Base-by-base conservation (phyloP, 1,139 yeast genomes). In the Candida mesenterica region DNA sequence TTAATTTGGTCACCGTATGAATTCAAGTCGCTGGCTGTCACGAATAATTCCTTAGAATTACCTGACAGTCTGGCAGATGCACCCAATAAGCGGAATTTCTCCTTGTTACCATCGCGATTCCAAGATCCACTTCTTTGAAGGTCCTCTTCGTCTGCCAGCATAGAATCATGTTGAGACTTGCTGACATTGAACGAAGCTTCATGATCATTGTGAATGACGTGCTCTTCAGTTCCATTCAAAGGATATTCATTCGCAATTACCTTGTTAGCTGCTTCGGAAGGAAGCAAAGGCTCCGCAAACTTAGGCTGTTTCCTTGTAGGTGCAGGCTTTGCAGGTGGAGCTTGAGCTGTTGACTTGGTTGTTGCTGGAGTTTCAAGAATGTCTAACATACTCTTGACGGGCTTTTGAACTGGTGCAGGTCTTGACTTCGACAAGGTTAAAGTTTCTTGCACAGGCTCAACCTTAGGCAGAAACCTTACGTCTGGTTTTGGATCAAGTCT, bases 21-120 rank as follows among this genome's bases (percentile, higher is more conserved):
- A 24, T 16, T 27, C 22, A 38, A 24, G 9, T 33, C 40, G 24
- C 32, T 30, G 4, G 39, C 39, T 5, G 45, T 31, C 24, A 27
- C 33, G 17, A 31, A 37, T 3, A 36, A 28, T 9, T 38, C 42
- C 28, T 34, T 30, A 10, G 53, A 45, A 13, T 32, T 41, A 29
- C 39, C 44, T 7, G 15, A 14, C 13, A 5, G 14, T 9, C 28
- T 24, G 6, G 50, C 55, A 25, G 40, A 43, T 3, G 62, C 61
- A n/a, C 54, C 59, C 32, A 52, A 38, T 3, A 47, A 33, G 31
- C 42, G 40, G 33, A 52, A 43, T 33, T 55, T 55, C 9, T 47
- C 48, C 14, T 32, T 36, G 32, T 49, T 49, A 12, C 41, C 37
- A 24, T 37, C 28, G 4, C 28, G 15, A 10, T 25, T 15, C 28